Evolutionary conservation across 257 asterid species (phyloP), one percentile per base, ranked within the genome.

Genomic region (Primulina eburnea): DNA sequence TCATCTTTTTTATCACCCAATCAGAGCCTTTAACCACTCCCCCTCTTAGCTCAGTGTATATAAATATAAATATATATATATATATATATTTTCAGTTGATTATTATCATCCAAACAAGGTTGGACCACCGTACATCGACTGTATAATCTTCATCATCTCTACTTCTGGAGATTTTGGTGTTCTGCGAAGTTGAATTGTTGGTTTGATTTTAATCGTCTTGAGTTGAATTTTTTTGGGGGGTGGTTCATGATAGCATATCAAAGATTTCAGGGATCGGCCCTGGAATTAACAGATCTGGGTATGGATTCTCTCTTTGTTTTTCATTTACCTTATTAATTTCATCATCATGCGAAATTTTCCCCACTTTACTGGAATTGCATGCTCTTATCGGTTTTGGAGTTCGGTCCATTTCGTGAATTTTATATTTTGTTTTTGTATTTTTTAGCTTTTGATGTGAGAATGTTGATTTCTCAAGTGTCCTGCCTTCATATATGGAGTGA

Each of bases 261-360:
- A 40, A 18, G 79, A 50, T 72, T 72, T 67, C 75, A 75, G 58
- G 69, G 80, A 74, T 71, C 74, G 64, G 62, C 70, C 2, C 56
- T 70, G 71, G 53, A 62, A 60, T 72, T 72, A 70, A 17, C 61
- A 76, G 88, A 84, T 84, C 88, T 81, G 82, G 82, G 86, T 84
- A 73, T 64, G 78, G 8, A 70, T 74, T 76, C 47, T 32, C 53
- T 21, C 52, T 62, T 32, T 21, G 47, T 24, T 62, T 70, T 18
- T 55, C 9, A 8, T n/a, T 17, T 61, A 16, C 33, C 12, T 30
- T 60, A 16, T 29, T 63, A 10, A 14, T 43, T 43, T 24, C 20
- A 17, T 56, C 55, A 33, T 17, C 65, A 2, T 40, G 34, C 64
- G 37, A 32, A 7, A 32, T 10, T 4, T 9, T 0, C 28, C 69